Evolutionary conservation across 23 red algal genomes (phyloP).

Genomic region (Gracilaria gracilis): DNA sequence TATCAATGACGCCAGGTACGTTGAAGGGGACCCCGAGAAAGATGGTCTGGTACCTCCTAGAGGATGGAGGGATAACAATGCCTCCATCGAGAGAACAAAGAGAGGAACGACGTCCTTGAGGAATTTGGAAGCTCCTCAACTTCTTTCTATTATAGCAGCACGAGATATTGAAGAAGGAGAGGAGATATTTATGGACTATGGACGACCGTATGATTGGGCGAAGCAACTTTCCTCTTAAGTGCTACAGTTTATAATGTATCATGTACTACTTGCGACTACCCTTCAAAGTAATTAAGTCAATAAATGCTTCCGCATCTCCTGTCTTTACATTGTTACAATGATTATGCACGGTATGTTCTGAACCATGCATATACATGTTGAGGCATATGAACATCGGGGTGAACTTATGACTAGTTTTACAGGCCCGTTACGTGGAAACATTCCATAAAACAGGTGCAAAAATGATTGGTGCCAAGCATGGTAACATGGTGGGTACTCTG

Average conservation of each 20-base stretch:
- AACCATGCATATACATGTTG: conserved; percentile 1
- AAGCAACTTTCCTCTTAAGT: background rate
- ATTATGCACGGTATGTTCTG: background rate
- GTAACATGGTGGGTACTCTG: background rate
- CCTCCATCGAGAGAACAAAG: background rate
- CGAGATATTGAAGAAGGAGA: conserved; percentile 9
- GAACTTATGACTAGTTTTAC: background rate
- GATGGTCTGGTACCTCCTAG: background rate
- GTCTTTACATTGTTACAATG: background rate
- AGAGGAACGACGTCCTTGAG: background rate
- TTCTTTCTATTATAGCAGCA: background rate
- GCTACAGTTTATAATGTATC: conserved; percentile 1
- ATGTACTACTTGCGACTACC: background rate
- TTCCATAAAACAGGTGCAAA: conserved; percentile 1
- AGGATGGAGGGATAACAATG: conserved; percentile 1
- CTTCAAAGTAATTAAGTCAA: conserved; percentile 6
- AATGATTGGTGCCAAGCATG: conserved; percentile 1
- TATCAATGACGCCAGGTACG: conserved; percentile 17
- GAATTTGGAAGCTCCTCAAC: background rate
- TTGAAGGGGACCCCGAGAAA: background rate
- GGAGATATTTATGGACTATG: conserved; percentile 24
- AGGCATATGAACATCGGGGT: background rate
- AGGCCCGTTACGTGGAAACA: background rate
- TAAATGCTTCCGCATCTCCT: conserved; percentile 1
- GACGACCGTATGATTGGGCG: background rate